Evolutionary conservation across 805 yeast genomes (phyloP), one percentile per base, ranked within the genome.

Genomic region (Lipomyces kockii): DNA sequence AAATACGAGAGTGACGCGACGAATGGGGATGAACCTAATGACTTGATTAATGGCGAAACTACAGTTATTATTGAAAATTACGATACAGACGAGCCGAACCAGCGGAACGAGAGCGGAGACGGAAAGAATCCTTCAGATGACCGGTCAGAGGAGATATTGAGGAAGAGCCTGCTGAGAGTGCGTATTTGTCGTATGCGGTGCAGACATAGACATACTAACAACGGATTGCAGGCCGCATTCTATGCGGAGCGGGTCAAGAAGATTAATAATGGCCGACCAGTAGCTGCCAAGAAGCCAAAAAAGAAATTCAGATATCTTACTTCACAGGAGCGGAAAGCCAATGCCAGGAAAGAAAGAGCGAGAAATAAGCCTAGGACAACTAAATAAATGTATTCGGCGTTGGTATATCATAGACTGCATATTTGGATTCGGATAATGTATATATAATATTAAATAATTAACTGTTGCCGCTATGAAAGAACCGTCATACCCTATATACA

Each of bases 261-360:
- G 84, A 86, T 72, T 79, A 81, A 35, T 25, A 52, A 49, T 20
- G 68, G 74, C 65, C 22, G 64, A 63, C 34, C 72, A 49, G 71
- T 74, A 11, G 71, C 74, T 57, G 71, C 72, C 32, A 74, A 74
- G 69, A 71, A 71, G 67, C 85, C 83, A 79, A 89, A 89, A 84
- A 89, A 87, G 83, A 93, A 93, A 83, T 92, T 92, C 76, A 86
- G 97, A 79, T 94, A 93, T 74, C 83, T 93, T 77, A 86, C 95
- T 60, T 91, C 92, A 78, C 80, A 83, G 34, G 97, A 92, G 79
- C 85, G 98, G 79, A 87, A 80, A 73, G 78, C 78, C 25, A 86
- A 86, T 67, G 84, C 72, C 37, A 55, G 73, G 37, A 85, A 80
- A 78, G 84, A 80, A 80, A 84, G 78, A 80, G 70, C 70, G 55